Conservation (phyloP, 768 basidiomycete species). For the Suillus weaverae region DNA sequence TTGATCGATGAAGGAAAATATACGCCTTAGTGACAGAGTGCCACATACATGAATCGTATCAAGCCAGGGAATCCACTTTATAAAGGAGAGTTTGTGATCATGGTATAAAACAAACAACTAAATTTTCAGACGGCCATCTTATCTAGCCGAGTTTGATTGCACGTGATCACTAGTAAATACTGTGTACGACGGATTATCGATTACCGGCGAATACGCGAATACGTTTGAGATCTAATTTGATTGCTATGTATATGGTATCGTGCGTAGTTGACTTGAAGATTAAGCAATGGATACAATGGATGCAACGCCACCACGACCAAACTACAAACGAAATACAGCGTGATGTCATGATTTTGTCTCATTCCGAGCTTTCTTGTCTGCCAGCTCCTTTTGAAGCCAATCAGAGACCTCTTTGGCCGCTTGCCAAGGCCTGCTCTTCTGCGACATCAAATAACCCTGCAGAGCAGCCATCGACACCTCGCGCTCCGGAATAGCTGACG, state of each 20-base stretch:
- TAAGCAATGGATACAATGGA: background rate
- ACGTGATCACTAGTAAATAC: background rate
- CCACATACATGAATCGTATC: constrained; percentile 11
- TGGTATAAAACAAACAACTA: constrained; percentile 1
- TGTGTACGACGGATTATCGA: too few species aligned
- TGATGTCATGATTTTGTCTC: background rate
- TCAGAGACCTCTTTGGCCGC: constrained; percentile 46
- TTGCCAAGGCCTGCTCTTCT: constrained; percentile 58
- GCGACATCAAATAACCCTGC: constrained; percentile 65
- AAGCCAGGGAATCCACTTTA: background rate
- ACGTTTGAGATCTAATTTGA: background rate
- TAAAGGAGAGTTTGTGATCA: background rate
- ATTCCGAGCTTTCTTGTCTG: constrained; percentile 3
- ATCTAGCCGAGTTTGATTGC: background rate
- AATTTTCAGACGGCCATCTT: background rate
- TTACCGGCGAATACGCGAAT: too few species aligned
- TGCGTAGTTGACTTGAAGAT: background rate
- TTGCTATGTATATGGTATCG: background rate
- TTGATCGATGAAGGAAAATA: constrained; percentile 5
- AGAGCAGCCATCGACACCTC: constrained; percentile 44
- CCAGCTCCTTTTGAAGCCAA: constrained; percentile 53
- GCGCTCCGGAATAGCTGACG: constrained; percentile 49
- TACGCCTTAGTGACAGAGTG: constrained; percentile 5
- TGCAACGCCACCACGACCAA: background rate
- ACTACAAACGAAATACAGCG: background rate